A percentile compares a stretch with the other conserved stretches of the same genome.
Conservation (phyloP, 2,329 filamentous ascomycete species). For the Parastagonospora nodorum region DNA sequence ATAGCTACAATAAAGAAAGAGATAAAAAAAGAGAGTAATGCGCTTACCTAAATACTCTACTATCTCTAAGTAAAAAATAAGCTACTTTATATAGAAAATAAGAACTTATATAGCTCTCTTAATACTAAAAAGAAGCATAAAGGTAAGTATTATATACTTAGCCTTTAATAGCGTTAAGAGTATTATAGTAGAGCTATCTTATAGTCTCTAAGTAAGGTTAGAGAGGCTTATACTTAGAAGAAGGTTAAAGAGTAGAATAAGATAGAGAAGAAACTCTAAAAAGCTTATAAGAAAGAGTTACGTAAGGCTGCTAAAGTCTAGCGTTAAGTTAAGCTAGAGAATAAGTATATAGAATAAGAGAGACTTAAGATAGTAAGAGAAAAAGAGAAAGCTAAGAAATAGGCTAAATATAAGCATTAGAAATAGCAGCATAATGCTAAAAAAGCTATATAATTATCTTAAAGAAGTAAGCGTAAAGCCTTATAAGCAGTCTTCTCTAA, state of each 20-base stretch:
- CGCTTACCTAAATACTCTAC: too few species aligned
- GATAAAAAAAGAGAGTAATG: too few species aligned
- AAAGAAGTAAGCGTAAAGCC: neutral
- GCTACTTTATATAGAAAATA: conserved; percentile 2
- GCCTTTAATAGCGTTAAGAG: conserved; percentile 3
- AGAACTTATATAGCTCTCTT: conserved; percentile 7
- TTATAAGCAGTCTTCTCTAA: too few species aligned
- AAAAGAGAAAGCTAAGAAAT: too few species aligned
- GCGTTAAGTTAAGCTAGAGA: neutral
- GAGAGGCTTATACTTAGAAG: too few species aligned
- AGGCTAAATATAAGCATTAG: too few species aligned
- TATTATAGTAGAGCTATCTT: conserved; percentile 12
- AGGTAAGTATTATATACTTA: conserved; percentile 4
- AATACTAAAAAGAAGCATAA: conserved; percentile 13
- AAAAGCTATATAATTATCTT: too few species aligned
- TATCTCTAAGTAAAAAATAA: too few species aligned
- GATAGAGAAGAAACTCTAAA: neutral
- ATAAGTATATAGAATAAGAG: neutral
- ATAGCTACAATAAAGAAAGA: too few species aligned
- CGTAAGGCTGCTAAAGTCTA: neutral
- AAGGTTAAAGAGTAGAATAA: too few species aligned
- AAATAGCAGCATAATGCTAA: too few species aligned
- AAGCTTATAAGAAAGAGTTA: neutral
- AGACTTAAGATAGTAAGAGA: too few species aligned
- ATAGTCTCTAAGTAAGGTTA: conserved; percentile 6